phyloP scores from a whole-genome alignment of 441 rosid genomes.

The Corymbia citriodora region DNA sequence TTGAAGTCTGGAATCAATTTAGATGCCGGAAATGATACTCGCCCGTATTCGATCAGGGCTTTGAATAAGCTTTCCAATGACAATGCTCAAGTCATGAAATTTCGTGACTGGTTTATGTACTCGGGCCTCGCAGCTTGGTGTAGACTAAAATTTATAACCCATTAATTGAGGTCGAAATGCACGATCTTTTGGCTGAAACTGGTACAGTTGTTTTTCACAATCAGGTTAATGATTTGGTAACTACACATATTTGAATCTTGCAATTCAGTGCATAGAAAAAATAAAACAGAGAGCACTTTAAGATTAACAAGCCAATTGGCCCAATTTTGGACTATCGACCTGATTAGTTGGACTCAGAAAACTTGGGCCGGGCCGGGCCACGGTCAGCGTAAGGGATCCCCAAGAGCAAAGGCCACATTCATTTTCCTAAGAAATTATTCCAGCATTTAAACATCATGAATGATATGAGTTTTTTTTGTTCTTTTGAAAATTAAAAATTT shows the following conservation, averaged over 20 bases:
- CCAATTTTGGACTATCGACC: neutral
- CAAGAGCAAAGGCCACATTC: neutral
- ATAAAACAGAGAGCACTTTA: neutral
- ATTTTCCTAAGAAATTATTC: neutral
- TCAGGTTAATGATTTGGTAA: neutral
- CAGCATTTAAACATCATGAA: neutral
- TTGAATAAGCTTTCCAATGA: neutral
- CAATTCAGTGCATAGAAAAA: neutral
- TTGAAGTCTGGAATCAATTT: too few species aligned
- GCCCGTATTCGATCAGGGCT: neutral
- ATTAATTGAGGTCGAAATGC: neutral
- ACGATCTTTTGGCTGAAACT: neutral
- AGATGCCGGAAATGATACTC: neutral
- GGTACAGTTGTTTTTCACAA: neutral
- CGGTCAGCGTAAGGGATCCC: neutral
- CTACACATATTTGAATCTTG: neutral
- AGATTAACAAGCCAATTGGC: neutral
- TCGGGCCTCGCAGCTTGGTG: rapidly evolving
- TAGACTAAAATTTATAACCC: neutral
- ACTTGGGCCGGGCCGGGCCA: neutral
- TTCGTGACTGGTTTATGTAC: neutral
- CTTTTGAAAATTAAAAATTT: neutral
- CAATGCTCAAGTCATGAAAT: neutral
- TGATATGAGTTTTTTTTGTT: neutral
- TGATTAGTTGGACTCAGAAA: neutral